Base-by-base conservation (phyloP, 2,329 filamentous ascomycete genomes). In the Capronia epimyces region DNA sequence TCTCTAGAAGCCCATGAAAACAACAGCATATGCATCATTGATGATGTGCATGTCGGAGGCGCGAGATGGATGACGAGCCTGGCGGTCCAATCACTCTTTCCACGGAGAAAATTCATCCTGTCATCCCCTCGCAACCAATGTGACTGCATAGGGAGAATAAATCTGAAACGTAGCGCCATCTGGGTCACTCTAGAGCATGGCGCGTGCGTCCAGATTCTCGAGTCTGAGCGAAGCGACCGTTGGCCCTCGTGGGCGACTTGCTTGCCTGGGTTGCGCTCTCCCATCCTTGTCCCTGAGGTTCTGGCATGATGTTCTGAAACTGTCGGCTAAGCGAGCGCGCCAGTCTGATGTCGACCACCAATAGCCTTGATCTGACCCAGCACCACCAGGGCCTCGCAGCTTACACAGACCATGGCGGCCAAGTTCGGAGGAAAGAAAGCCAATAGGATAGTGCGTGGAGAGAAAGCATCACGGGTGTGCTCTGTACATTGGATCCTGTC, bases 141-240 rank as follows among this genome's bases (percentile, higher is more conserved):
- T 45, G 48, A 51, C 47, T 41, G 50, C 45, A 49, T 32, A 49
- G 49, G 43, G 31, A 50, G 45, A 36, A 54, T 44, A 43, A 43
- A 56, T 43, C 53, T 58, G 52, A 58, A 60, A 60, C 20, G 41
- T 57, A 54, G 55, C 51, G 49, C 50, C 55, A 54, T 57, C 51
- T 45, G 15, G 39, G 31, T 41, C 24, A 41, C 31, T 20, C 22
- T 36, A 24, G 47, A 47, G 21, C 22, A 44, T 57, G 55, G 55
- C 51, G 55, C 55, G 51, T 54, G 51, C 51, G 29, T 46, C 34
- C 44, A 54, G 55, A 50, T 57, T 46, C 48, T 47, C 49, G 37
- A 54, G 41, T 27, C 39, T 32, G 29, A 15, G 10, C 21, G n/a
- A 15, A 42, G 4, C 24, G 39, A 42, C 39, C 5, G 20, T 18